phyloP scores from a whole-genome alignment of 306 rosid genomes.

The Medicago truncatula region DNA sequence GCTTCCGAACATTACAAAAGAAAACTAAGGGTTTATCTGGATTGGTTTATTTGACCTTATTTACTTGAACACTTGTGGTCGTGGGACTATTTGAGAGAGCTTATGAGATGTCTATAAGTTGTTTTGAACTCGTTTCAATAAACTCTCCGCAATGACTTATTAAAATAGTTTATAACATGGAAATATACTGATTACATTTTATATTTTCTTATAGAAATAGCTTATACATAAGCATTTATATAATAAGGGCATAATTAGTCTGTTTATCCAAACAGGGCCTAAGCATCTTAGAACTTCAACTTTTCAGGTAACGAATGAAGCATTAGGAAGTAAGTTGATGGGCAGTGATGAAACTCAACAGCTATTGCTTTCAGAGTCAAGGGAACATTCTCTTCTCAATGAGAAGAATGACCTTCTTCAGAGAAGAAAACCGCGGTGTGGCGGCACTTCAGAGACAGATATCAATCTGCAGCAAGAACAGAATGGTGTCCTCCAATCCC shows the following conservation, averaged over 20 bases:
- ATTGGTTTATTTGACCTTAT: too few relatives aligned
- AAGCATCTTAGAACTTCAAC: conserved; percentile 5
- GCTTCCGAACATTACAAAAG: neutral
- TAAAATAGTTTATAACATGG: neutral
- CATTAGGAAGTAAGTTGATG: conserved; percentile 49
- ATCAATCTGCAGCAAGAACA: conserved; percentile 38
- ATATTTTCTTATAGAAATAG: neutral
- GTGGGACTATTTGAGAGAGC: neutral
- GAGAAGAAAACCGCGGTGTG: conserved; percentile 47
- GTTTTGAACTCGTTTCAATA: too few relatives aligned
- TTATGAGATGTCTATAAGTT: neutral
- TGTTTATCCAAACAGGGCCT: neutral
- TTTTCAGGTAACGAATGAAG: conserved; percentile 40
- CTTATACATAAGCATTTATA: neutral
- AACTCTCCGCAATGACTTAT: neutral
- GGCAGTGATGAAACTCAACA: conserved; percentile 55
- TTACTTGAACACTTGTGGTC: too few relatives aligned
- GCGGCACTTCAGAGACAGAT: conserved; percentile 34
- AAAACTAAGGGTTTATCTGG: neutral
- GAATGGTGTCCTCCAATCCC: conserved; percentile 35
- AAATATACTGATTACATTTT: too few relatives aligned
- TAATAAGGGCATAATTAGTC: neutral
- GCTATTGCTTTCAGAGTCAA: conserved; percentile 57
- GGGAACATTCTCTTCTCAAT: conserved; percentile 42
- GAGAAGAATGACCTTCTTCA: conserved; percentile 60